These are phyloP conservation scores for Phylloporus sp. DNA, from an alignment of 768 basidiomycete genomes.

Conservation along the genomic window DNA sequence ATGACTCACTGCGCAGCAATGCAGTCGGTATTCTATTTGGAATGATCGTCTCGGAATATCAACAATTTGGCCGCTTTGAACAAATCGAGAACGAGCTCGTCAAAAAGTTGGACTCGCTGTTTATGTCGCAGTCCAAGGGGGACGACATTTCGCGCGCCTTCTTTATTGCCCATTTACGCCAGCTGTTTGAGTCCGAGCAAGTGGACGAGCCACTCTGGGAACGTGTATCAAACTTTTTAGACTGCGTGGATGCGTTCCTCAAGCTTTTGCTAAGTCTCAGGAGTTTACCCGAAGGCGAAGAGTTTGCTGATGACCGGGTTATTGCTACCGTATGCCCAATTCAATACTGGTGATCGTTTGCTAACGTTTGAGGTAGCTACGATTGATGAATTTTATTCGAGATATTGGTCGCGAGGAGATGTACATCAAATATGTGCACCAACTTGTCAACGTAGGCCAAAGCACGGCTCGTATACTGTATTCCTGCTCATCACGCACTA, in stretches of 20 bases:
- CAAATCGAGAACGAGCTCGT: constrained; percentile 91
- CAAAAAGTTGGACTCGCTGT: constrained; percentile 83
- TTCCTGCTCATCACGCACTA: constrained; percentile 30
- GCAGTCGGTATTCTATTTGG: constrained; percentile 91
- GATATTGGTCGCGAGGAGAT: constrained; percentile 90
- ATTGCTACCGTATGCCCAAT: constrained; percentile 68
- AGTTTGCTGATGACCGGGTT: constrained; percentile 91
- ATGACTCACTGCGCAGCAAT: constrained; percentile 85
- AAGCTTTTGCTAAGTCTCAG: constrained; percentile 85
- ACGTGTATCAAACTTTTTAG: constrained; percentile 77
- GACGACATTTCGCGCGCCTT: constrained; percentile 90
- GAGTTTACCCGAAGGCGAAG: constrained; percentile 87
- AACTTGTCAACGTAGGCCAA: constrained; percentile 79
- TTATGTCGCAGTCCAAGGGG: constrained; percentile 90
- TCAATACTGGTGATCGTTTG: background rate
- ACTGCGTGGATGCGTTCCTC: constrained; percentile 89
- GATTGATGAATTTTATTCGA: constrained; percentile 91
- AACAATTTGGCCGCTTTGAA: constrained; percentile 79
- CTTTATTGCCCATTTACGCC: constrained; percentile 86
- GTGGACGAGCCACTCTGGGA: constrained; percentile 78
- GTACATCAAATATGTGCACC: constrained; percentile 94
- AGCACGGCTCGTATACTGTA: background rate
- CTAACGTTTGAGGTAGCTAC: constrained; percentile 46
- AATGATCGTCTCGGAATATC: constrained; percentile 93
- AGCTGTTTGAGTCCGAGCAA: constrained; percentile 80